Evolutionary conservation across 768 basidiomycete species (phyloP).

Genomic region (Cantharellus cinnabarinus): DNA sequence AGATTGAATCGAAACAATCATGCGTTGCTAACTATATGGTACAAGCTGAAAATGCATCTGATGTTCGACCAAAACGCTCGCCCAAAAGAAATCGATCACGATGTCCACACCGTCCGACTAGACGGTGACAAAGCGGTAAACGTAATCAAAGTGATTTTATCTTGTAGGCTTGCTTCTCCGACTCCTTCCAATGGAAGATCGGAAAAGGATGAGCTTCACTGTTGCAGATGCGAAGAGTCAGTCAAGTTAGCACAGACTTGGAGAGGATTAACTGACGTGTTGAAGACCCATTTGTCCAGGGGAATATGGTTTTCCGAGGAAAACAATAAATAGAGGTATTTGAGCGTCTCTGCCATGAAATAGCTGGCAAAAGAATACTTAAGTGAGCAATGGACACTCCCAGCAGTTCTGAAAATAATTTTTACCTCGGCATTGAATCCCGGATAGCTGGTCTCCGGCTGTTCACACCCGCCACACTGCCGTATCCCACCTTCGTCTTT

Average conservation of each 20-base stretch:
- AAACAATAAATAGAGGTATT: slow-evolving; percentile 55
- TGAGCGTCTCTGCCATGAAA: slow-evolving; percentile 41
- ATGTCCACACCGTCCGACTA: too few species aligned
- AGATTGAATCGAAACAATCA: too few species aligned
- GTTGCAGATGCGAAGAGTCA: not conserved
- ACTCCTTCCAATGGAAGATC: slow-evolving; percentile 39
- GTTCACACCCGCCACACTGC: slow-evolving; percentile 33
- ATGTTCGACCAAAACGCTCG: too few species aligned
- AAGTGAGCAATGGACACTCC: not conserved
- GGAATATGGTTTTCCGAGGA: slow-evolving; percentile 37
- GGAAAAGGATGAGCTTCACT: slow-evolving; percentile 54
- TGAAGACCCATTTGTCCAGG: slow-evolving; percentile 27
- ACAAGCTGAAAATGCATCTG: too few species aligned
- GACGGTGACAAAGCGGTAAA: too few species aligned
- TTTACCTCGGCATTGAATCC: slow-evolving; percentile 58
- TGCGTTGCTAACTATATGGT: too few species aligned
- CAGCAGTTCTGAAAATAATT: slow-evolving; percentile 2
- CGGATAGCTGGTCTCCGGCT: slow-evolving; percentile 17
- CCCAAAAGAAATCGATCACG: too few species aligned
- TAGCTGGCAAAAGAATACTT: slow-evolving; percentile 17
- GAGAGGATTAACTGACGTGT: slow-evolving; percentile 14
- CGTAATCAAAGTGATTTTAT: not conserved
- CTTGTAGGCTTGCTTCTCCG: slow-evolving; percentile 21
- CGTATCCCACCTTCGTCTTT: slow-evolving; percentile 40
- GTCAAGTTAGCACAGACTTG: not conserved